Base-by-base conservation (phyloP, 2,329 filamentous ascomycete genomes). In the Cercospora sesami region DNA sequence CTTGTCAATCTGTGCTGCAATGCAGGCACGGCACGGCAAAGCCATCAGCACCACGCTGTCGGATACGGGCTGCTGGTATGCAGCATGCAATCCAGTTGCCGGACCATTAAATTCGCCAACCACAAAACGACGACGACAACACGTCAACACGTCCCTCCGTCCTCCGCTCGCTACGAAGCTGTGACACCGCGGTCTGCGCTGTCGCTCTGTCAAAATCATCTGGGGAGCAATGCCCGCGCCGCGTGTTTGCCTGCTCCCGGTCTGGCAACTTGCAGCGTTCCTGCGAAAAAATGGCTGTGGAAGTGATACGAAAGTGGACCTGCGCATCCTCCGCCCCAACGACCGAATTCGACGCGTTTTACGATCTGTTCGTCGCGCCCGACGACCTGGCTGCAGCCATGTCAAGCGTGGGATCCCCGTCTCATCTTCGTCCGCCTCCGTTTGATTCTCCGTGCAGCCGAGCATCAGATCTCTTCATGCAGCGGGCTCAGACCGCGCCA, bases 371-470 rank as follows among this genome's bases (percentile, higher is more conserved):
- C 28, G 18, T 36, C 51, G 62, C 58, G 62, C 55, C 69, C 69
- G 69, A 60, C 39, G 58, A 71, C 69, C 64, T 67, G 69, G 69
- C 69, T 71, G 55, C 31, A 55, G 33, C 69, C 61, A 66, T 67
- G 64, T 62, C 55, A 59, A 36, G 53, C 53, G 26, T 57, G 53
- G 45, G 16, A 57, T 57, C 53, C 53, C 12, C 53, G 55, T 23
- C 55, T 36, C 31, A 16, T 58, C 55, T 58, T 42, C 36, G 36
- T 42, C 55, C 23, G 14, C 48, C 48, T 18, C 10, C 55, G 55
- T 33, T 33, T 23, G 55, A 58, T 58, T 36, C 18, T 36, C 55
- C 55, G 55, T 36, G 55, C 26, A 58, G 55, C 55, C 55, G 55
- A 58, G 21, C 55, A 33, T 36, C 55, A 59, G 55, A 59, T 59